Evolutionary conservation across 805 yeast species (phyloP), one percentile per base, ranked within the genome.

Genomic region (Dipodascus geniculatus): DNA sequence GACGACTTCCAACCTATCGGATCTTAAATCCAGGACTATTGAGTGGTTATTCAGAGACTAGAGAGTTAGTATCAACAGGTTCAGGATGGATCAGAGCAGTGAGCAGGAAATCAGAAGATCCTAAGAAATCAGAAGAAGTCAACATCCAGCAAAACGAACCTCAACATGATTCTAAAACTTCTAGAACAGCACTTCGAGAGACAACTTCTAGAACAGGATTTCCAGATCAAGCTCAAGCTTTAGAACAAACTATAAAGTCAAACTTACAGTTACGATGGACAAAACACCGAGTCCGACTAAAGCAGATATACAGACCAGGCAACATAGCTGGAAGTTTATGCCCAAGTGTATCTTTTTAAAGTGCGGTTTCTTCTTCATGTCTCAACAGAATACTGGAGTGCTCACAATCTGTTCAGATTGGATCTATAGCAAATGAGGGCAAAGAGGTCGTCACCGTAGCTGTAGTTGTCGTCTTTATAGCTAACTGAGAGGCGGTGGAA

Each of bases 291-390:
- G 72, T 1, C 95, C 85, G 53, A 83, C 70, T 42, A 84, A 69
- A 9, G 91, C 82, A 42, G 86, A 83, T 53, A 83, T 68, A 53
- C 85, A 72, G 58, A 86, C 95, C 28, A 87, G 70, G 2, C 79
- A 75, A 51, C 85, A 82, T 51, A 87, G 78, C 71, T 87, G 95
- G 22, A 87, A 81, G 61, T 88, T 71, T 54, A 87, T 80, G 48
- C 91, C 85, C 48, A 87, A 71, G 28, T 63, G 60, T 2, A 65
- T 60, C 23, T 60, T 38, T 38, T 38, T 38, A 11, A 28, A 28
- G 11, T 28, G 33, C 33, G 33, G 33, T 28, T 28, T 28, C 33
- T 28, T 28, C 33, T 28, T 28, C 33, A 28, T 28, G 33, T 28
- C 33, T 28, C 33, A 6, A 28, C 11, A 28, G 33, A 28, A 28